Evolutionary conservation across 2,329 filamentous ascomycete species (phyloP), one percentile per base, ranked within the genome.

Genomic region (Aureobasidium sp.): DNA sequence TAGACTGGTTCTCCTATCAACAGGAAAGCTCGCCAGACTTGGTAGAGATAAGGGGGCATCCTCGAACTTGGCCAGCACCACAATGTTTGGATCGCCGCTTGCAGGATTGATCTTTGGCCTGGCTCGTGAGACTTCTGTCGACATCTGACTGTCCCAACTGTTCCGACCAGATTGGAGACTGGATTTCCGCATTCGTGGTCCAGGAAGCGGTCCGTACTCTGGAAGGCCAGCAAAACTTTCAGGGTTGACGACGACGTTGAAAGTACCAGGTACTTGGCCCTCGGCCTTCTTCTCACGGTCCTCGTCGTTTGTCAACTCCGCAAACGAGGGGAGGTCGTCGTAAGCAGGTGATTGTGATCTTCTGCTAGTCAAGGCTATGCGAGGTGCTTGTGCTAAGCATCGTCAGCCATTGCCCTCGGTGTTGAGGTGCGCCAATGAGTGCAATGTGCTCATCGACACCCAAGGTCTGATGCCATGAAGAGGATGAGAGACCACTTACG

Each of bases 241-340:
- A 5, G 78, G 80, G 42, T 81, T 80, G 59, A 79, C 76, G 21
- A 84, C 72, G 21, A 84, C 79, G 66, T 79, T 75, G 67, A 79
- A 84, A 1, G 80, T 82, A 17, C 81, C 82, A 1, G 82, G 81
- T 35, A 69, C 71, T 38, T 74, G 74, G 8, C 70, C 71, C 55
- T 78, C 75, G 17, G 82, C 82, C 67, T 84, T 84, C 61, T 73
- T 75, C 67, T 84, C 82, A 42, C 82, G 74, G 29, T 84, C 82
- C 64, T 83, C 81, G 62, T 84, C 81, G 29, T 74, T 82, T 1
- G 74, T 79, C 58, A 84, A 74, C 15, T 71, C 68, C 33, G 77
- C 69, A 68, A 84, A 84, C 2, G 78, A 78, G 21, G 81, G 81
- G 13, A 84, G 71, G n/a, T 75, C 69, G 66, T 83, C 79, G 23